A percentile compares a stretch with the other conserved stretches of the same genome.
Conservation (phyloP, 768 basidiomycete genomes). For the Lenzites betulinus region DNA sequence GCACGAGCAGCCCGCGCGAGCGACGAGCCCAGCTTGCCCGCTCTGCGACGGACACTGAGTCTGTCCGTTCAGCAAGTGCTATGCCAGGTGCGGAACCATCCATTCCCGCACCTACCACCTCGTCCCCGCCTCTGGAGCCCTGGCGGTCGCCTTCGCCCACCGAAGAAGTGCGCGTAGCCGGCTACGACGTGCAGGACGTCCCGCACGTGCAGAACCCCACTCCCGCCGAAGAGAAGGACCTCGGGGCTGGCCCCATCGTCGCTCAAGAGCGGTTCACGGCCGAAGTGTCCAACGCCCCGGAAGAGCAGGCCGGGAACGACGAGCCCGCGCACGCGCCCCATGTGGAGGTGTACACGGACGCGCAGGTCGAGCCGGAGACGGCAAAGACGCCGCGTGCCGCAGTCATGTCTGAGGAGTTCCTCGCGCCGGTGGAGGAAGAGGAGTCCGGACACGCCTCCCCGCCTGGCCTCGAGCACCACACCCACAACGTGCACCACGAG, state of each 20-base stretch:
- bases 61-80: constrained; percentile 5
- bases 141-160: background rate
- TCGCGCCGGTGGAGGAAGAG: background rate
- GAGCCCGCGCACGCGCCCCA: background rate
- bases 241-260: constrained; percentile 7
- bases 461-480: background rate
- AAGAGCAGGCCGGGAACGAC: background rate
- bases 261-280: constrained; percentile 2
- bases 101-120: constrained; percentile 1
- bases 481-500: background rate
- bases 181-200: constrained; percentile 4
- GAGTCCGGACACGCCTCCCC: background rate
- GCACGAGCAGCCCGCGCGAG: background rate
- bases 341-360: background rate
- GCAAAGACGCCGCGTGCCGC: constrained; percentile 13
- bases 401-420: constrained; percentile 11
- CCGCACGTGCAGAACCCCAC: background rate
- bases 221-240: constrained; percentile 2
- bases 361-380: background rate
- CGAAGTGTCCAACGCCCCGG: background rate
- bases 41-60: constrained; percentile 9
- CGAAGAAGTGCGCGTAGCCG: background rate
- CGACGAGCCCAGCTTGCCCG: constrained; percentile 1
- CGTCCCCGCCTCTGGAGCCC: background rate
- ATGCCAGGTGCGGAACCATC: constrained; percentile 21